Base-by-base conservation (phyloP, 1,139 yeast genomes). In the Suhomyces atakaporum region DNA sequence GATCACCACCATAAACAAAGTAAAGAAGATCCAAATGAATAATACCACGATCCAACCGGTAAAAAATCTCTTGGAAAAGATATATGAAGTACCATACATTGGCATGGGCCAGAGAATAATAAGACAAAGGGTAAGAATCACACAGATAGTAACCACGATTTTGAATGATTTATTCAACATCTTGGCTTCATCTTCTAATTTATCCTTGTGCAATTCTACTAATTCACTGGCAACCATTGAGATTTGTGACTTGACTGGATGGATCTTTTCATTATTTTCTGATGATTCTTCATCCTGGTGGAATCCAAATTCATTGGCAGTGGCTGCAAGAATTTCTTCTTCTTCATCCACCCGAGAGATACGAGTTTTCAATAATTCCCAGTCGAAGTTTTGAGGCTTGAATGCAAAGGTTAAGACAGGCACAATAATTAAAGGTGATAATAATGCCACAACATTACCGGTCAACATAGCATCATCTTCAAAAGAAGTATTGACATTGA, bases 61-160 rank as follows among this genome's bases (percentile, higher is more conserved):
- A 60, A 86, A 86, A 62, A 85, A 85, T 38, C 58, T 60, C 59
- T 75, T 79, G 36, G 86, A 77, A 61, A 86, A 86, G 33, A 86
- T 68, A 55, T 86, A 86, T 1, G 74, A 69, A 2, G 81, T 56
- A 26, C 95, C 95, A 54, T 82, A 86, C 89, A 86, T 81, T 41
- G 95, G 94, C 85, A 86, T 82, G 51, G 95, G 95, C 88, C 90
- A 85, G 27, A 85, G 57, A 27, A 86, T 73, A 27, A 85, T 61
- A 39, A 86, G 68, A 38, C 81, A 70, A 12, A 84, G 47, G 3
- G 87, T 77, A 46, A 84, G 69, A 35, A 73, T 60, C 12, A 73
- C 63, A 57, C 85, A 83, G 33, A 80, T 66, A 32, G 56, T 62
- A 19, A 74, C 72, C 1, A 87, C 87, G 33, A 63, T 62, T 45